Percentiles rank a stretch among this genome's conserved stretches.
Conservation (phyloP, 1,284 basidiomycete species). For the Sporisorium scitamineum region DNA sequence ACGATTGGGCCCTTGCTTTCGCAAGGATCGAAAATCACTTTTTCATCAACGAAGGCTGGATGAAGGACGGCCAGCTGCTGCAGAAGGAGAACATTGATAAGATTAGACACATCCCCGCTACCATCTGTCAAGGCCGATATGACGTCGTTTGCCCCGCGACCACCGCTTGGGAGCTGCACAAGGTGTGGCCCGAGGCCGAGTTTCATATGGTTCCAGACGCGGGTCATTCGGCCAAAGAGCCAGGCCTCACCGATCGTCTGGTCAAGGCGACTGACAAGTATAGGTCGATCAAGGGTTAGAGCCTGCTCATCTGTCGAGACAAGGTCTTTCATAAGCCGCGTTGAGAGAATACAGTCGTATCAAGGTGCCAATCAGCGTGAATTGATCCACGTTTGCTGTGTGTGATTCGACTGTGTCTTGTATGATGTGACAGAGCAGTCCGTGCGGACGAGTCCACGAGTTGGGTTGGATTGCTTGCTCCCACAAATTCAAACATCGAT, state of each 20-base stretch:
- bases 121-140: slow-evolving; percentile 81
- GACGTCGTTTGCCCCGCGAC: slow-evolving; percentile 72
- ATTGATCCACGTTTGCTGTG: not conserved
- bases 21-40: slow-evolving; percentile 93
- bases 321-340: no score
- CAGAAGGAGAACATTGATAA: slow-evolving; percentile 86
- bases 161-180: slow-evolving; percentile 68
- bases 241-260: slow-evolving; percentile 79
- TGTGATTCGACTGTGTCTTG: not conserved
- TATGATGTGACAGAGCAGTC: not conserved
- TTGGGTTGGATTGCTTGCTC: no score
- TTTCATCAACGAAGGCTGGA: slow-evolving; percentile 82
- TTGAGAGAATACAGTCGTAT: not conserved
- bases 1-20: slow-evolving; percentile 74
- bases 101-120: slow-evolving; percentile 77
- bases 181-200: slow-evolving; percentile 51
- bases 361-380: not conserved
- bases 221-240: slow-evolving; percentile 87
- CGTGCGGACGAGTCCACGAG: no score
- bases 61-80: slow-evolving; percentile 88
- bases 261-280: slow-evolving; percentile 74
- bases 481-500: slow-evolving; percentile 48
- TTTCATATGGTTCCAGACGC: slow-evolving; percentile 82
- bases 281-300: slow-evolving; percentile 26
- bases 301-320: not conserved